Evolutionary conservation across 2,329 filamentous ascomycete species (phyloP), one percentile per base, ranked within the genome.

Genomic region (Aspergillus thermomutatus): DNA sequence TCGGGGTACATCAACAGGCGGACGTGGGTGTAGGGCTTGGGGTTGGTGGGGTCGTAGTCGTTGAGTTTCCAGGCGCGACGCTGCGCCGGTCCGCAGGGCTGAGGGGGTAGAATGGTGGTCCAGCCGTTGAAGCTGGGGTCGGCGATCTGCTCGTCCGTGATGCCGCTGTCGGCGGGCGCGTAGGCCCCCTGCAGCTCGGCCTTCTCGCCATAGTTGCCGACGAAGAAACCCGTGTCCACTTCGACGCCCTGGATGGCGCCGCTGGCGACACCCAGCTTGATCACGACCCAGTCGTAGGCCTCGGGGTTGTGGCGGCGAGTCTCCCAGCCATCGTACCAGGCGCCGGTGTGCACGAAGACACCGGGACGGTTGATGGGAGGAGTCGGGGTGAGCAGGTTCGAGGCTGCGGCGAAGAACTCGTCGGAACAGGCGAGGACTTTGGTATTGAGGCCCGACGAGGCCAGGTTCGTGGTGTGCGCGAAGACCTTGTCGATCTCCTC

Each of bases 251-350:
- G 66, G 37, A 78, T 73, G 2, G 65, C 55, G 8, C 71, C 75
- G 43, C 68, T 68, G 21, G 67, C 78, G 0, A 83, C 81, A n/a
- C 83, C 83, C 0, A 86, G 77, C 47, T 81, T 77, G 57, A 86
- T 77, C 6, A 86, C 79, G 0, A 83, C 83, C 81, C 82, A 87
- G 70, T 87, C 84, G 60, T 79, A 83, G 10, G 79, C 77, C 41
- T 79, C 77, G 0, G 77, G 71, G 66, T 87, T 87, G 72, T 87
- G 84, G 26, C 84, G 77, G 5, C 84, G 76, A 4, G 84, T 86
- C 62, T 87, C 84, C 84, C 84, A 87, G 19, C 84, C 84, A 67
- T 87, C 83, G 66, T 85, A 87, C 83, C 84, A 87, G 49, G 83
- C 83, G 56, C 84, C 84, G 3, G 82, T 79, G 67, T 84, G 80